phyloP scores from a whole-genome alignment of 768 basidiomycete genomes.

The Auriculariales sp. region DNA sequence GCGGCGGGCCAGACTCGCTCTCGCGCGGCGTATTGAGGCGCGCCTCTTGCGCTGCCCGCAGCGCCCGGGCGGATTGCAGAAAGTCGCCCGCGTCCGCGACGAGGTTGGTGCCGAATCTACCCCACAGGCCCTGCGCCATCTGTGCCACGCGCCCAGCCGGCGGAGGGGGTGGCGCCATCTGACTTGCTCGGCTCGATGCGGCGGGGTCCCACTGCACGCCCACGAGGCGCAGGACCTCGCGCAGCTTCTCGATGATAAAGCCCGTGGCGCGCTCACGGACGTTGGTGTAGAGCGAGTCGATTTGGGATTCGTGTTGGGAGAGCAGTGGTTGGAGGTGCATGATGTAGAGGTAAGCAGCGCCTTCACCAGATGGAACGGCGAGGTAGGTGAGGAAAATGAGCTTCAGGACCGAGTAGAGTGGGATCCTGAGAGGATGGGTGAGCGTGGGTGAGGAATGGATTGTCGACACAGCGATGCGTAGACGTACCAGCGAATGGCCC shows the following conservation, averaged over 20 bases:
- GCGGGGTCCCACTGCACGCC: constrained; percentile 23
- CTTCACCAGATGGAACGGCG: constrained; percentile 77
- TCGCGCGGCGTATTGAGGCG: not conserved
- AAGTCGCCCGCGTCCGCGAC: constrained; percentile 55
- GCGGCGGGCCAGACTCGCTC: not conserved
- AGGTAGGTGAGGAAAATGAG: constrained; percentile 79
- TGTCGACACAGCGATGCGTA: not conserved
- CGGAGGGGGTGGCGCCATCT: not conserved
- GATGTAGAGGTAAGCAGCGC: constrained; percentile 74
- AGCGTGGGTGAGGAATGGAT: constrained; percentile 5
- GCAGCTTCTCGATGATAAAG: constrained; percentile 49
- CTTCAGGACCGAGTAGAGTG: constrained; percentile 76
- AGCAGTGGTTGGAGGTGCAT: constrained; percentile 75
- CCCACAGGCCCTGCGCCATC: constrained; percentile 43
- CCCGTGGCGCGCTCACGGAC: constrained; percentile 42
- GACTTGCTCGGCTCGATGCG: constrained; percentile 2
- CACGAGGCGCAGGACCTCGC: constrained; percentile 49
- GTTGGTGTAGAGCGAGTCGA: constrained; percentile 65
- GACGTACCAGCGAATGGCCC: constrained; percentile 73
- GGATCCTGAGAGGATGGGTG: constrained; percentile 44
- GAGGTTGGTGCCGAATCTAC: constrained; percentile 61
- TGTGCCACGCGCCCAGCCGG: constrained; percentile 1
- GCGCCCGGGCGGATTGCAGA: constrained; percentile 29
- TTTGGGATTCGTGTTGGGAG: constrained; percentile 64
- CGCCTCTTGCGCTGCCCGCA: not conserved